phyloP scores from a whole-genome alignment of 441 rosid species.

The Pelargonium myrrhifolium region DNA sequence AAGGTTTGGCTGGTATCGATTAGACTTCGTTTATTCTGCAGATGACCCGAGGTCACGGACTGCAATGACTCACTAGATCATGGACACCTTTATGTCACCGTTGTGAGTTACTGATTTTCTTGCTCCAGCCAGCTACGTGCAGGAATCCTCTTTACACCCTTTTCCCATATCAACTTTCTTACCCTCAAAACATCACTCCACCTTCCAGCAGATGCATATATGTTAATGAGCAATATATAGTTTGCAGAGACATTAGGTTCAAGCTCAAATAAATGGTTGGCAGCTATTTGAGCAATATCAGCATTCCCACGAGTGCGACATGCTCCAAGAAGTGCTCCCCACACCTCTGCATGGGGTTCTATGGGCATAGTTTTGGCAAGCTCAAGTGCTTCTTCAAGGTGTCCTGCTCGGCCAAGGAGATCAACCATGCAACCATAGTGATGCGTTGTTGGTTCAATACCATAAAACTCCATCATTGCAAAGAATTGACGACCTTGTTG shows the following conservation, averaged over 20 bases:
- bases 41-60: conserved; percentile 32
- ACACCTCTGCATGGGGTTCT: conserved; percentile 55
- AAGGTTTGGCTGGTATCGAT: conserved; percentile 49
- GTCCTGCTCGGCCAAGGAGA: conserved; percentile 68
- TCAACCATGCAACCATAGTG: conserved; percentile 78
- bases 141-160: conserved; percentile 63
- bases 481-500: conserved; percentile 59
- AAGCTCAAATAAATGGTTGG: conserved; percentile 53
- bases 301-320: conserved; percentile 59
- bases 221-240: conserved; percentile 59
- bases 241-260: conserved; percentile 65
- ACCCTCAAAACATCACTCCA: conserved; percentile 47
- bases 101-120: conserved; percentile 44
- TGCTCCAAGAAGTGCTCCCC: conserved; percentile 93
- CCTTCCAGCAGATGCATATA: conserved; percentile 54
- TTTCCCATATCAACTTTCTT: conserved; percentile 45
- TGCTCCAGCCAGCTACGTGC: conserved; percentile 73
- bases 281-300: conserved; percentile 64
- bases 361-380: conserved; percentile 45
- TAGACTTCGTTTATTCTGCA: conserved; percentile 31
- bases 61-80: conserved; percentile 35
- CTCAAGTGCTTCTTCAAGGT: conserved; percentile 56
- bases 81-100: too few species aligned
- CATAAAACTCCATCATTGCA: conserved; percentile 44
- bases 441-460: conserved; percentile 48